phyloP scores from a whole-genome alignment of 2,329 filamentous ascomycete species.

The Sclerotinia glacialis region DNA sequence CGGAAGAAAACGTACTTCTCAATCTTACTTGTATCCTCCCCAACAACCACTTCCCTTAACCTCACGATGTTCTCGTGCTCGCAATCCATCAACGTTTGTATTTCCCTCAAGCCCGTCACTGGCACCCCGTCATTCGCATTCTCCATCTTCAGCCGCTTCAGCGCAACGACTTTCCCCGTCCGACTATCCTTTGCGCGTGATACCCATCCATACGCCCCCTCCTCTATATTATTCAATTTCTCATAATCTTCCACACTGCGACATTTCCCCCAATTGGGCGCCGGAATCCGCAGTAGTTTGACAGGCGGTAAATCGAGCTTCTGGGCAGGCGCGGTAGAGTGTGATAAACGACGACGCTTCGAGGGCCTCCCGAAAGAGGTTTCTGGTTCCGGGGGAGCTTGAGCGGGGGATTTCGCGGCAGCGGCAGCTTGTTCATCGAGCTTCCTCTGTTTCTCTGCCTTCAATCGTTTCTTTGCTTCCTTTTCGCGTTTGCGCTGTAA shows the following conservation, averaged over 20 bases:
- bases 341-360: constrained; percentile 58
- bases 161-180: constrained; percentile 78
- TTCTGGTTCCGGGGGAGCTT: constrained; percentile 38
- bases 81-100: constrained; percentile 81
- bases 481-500: constrained; percentile 75
- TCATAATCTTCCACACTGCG: constrained; percentile 85
- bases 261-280: constrained; percentile 64
- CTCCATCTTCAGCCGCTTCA: constrained; percentile 93
- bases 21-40: constrained; percentile 54
- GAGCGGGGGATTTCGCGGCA: constrained; percentile 40
- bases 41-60: constrained; percentile 80
- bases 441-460: constrained; percentile 75
- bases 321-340: constrained; percentile 31
- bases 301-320: constrained; percentile 43
- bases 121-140: constrained; percentile 70
- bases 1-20: constrained; percentile 48
- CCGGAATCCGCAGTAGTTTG: constrained; percentile 69
- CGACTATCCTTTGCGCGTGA: constrained; percentile 73
- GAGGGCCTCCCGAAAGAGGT: constrained; percentile 51
- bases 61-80: constrained; percentile 78
- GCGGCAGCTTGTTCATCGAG: constrained; percentile 49
- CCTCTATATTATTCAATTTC: constrained; percentile 93
- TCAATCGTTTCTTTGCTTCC: constrained; percentile 82
- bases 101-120: constrained; percentile 89
- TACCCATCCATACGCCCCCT: constrained; percentile 94